Evolutionary conservation across 2,329 filamentous ascomycete genomes (phyloP), one percentile per base, ranked within the genome.

Genomic region (Calonectria multiphialidica): DNA sequence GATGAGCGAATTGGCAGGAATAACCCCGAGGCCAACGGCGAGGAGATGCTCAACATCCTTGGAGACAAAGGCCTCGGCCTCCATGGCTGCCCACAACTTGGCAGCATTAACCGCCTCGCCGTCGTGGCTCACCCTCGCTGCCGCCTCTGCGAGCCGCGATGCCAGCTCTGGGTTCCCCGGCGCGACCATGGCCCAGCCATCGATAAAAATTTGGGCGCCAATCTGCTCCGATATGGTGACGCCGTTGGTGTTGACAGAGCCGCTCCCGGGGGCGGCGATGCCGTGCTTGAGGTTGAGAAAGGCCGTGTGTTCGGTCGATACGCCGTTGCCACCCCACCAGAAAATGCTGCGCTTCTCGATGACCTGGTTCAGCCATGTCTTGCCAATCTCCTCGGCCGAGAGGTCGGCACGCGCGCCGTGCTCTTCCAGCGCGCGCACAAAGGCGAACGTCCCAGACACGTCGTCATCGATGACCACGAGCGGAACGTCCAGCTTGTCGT

Each of bases 391-490:
- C 30, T 66, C 61, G 18, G 68, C 65, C 30, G 61, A 70, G 49
- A 70, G 37, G 9, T 66, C 68, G 6, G 68, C 21, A 21, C 40
- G 28, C 30, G 18, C 67, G 30, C 67, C 67, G 37, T 70, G 67
- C 40, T 70, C 67, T 25, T 65, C 61, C 7, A 70, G 61, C 21
- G 67, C 67, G 40, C 67, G 67, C 21, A 70, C 40, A 49, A 70
- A 70, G 59, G 59, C 59, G 64, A 70, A 70, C 15, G 67, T 70
- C 28, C 67, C 67, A 25, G 67, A 70, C 21, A 70, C 67, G 28
- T 70, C 67, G 30, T 70, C 67, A 42, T 70, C 67, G 40, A 65
- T 70, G 13, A 70, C 67, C 2, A 70, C 67, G n/a, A 70, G 61
- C 8, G 67, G 67, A 15, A 70, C 59, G 40, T 40, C 67, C 1